phyloP scores from a whole-genome alignment of 202 grass and related monocot species.

The Elaeis oleifera region DNA sequence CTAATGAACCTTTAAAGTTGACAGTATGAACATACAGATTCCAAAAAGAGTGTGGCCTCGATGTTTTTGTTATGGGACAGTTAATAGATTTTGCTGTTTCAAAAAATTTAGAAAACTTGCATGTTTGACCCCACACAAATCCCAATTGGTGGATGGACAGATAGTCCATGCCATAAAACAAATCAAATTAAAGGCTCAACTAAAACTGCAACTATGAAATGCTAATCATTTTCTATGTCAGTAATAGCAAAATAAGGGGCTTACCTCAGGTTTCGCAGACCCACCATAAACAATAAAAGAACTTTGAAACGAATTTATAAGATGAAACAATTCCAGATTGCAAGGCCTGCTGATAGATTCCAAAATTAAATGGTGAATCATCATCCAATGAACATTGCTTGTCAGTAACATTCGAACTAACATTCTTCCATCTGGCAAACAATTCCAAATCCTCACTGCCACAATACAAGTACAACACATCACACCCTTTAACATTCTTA shows the following conservation, averaged over 20 bases:
- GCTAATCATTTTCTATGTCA: neutral
- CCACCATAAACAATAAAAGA: conserved; percentile 89
- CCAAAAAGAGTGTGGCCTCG: no score
- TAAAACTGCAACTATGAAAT: no score
- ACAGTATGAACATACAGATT: no score
- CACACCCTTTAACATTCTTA: conserved; percentile 36
- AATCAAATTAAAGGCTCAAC: no score
- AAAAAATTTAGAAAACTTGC: no score
- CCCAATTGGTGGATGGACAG: no score
- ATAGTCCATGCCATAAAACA: no score
- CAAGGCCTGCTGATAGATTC: conserved; percentile 56
- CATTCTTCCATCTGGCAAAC: conserved; percentile 48
- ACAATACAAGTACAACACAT: conserved; percentile 63
- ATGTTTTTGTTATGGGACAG: no score
- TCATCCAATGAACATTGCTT: conserved; percentile 36
- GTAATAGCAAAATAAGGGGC: neutral
- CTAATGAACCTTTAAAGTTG: no score
- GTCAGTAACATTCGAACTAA: conserved; percentile 34
- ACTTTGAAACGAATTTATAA: conserved; percentile 39
- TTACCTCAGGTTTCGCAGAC: conserved; percentile 77
- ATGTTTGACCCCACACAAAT: no score
- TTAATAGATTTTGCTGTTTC: no score
- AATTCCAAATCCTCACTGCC: conserved; percentile 27
- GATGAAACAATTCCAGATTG: conserved; percentile 45
- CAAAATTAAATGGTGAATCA: conserved; percentile 51